Evolutionary conservation across 2,329 filamentous ascomycete species (phyloP).

Genomic region (Plectosphaerella plurivora): DNA sequence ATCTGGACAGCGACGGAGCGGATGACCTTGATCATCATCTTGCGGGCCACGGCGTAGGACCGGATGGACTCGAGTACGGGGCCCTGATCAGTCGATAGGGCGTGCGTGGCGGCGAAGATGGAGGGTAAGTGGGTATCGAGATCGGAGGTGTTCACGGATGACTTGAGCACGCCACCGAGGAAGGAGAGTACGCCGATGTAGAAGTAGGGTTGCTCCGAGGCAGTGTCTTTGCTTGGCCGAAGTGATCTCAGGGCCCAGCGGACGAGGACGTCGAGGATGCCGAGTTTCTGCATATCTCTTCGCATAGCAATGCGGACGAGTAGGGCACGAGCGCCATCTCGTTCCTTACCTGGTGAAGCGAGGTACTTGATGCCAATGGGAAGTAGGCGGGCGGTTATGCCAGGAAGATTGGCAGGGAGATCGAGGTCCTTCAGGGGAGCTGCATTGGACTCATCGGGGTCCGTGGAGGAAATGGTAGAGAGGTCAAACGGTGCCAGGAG

Average conservation of each 20-base stretch:
- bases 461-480: conserved; percentile 69
- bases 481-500: conserved; percentile 87
- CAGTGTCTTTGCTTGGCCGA: conserved; percentile 30
- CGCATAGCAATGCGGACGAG: conserved; percentile 79
- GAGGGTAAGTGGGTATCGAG: conserved; percentile 61
- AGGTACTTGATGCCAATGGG: conserved; percentile 69
- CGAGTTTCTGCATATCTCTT: conserved; percentile 79
- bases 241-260: conserved; percentile 66
- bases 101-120: conserved; percentile 63
- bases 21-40: conserved; percentile 79
- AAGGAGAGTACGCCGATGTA: conserved; percentile 78
- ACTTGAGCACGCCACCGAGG: conserved; percentile 66
- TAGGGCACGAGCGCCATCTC: conserved; percentile 79
- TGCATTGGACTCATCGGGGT: conserved; percentile 37
- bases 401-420: conserved; percentile 60
- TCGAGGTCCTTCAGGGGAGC: conserved; percentile 41
- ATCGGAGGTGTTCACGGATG: conserved; percentile 68
- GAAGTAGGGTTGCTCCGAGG: conserved; percentile 58
- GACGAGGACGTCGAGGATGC: conserved; percentile 64
- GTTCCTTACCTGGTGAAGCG: conserved; percentile 74
- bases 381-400: conserved; percentile 66
- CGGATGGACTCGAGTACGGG: conserved; percentile 49
- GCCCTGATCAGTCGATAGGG: conserved; percentile 46
- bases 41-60: conserved; percentile 74
- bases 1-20: conserved; percentile 67